Evolutionary conservation across 345 rosid genomes (phyloP).

Genomic region (Salix exigua): DNA sequence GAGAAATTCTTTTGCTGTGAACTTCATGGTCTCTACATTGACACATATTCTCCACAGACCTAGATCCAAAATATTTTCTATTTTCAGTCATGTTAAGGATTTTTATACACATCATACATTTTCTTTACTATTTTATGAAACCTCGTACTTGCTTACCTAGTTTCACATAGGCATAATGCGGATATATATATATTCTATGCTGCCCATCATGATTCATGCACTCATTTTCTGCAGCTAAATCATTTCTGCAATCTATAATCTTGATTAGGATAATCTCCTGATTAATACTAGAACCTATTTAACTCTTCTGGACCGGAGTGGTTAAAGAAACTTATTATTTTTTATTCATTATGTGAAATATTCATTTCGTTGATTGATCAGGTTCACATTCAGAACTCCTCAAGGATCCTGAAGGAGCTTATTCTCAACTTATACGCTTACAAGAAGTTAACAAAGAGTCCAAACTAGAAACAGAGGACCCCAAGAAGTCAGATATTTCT

Average conservation of each 20-base stretch:
- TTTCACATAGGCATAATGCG: neutral
- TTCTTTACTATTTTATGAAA: neutral
- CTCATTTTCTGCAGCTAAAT: neutral
- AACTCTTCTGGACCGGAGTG: too few species aligned
- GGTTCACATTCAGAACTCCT: constrained; percentile 57
- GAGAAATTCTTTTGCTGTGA: too few species aligned
- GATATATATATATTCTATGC: too few species aligned
- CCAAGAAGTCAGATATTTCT: constrained; percentile 5
- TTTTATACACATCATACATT: too few species aligned
- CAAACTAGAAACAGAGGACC: constrained; percentile 36
- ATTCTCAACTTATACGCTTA: constrained; percentile 71
- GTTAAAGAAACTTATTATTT: too few species aligned
- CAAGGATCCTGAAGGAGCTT: constrained; percentile 71
- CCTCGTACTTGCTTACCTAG: too few species aligned
- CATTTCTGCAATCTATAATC: neutral
- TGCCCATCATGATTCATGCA: neutral
- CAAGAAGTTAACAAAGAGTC: constrained; percentile 59
- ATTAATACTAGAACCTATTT: neutral
- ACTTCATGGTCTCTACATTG: neutral
- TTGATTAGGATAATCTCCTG: neutral
- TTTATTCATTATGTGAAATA: neutral
- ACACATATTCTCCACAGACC: neutral
- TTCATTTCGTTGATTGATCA: neutral
- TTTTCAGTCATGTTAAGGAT: neutral
- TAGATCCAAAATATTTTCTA: neutral